phyloP scores from a whole-genome alignment of 352 stramenopile genomes.

The Phytophthora hibernalis region DNA sequence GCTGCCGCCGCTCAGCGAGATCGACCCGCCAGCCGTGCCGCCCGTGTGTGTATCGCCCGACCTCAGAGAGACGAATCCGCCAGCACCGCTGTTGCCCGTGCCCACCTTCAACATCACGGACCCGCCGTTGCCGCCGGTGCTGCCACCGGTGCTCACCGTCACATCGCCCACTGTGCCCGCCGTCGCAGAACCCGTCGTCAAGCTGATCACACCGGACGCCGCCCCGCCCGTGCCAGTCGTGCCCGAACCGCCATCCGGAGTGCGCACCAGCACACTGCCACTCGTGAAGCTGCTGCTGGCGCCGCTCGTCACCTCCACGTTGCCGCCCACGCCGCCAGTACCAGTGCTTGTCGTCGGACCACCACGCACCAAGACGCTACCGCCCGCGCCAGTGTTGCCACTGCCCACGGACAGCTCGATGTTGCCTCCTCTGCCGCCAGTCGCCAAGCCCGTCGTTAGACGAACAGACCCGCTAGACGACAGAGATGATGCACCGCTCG shows the following conservation, averaged over 20 bases:
- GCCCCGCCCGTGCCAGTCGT: constrained; percentile 13
- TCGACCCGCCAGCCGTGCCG: constrained; percentile 4
- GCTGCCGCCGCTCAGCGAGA: constrained; percentile 17
- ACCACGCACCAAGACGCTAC: constrained; percentile 1
- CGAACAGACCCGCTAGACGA: constrained; percentile 13
- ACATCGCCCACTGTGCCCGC: constrained; percentile 35
- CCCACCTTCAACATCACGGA: constrained; percentile 28
- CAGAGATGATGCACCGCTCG: constrained; percentile 3
- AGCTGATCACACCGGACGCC: not conserved
- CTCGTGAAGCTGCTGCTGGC: constrained; percentile 17
- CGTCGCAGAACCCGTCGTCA: constrained; percentile 50
- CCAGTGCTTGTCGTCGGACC: constrained; percentile 3
- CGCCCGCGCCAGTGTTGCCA: constrained; percentile 1
- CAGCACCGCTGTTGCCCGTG: constrained; percentile 18
- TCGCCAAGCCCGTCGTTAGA: constrained; percentile 18
- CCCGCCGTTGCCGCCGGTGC: constrained; percentile 23
- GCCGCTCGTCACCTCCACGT: constrained; percentile 11
- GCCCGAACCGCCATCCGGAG: constrained; percentile 6
- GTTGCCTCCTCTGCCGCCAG: constrained; percentile 6
- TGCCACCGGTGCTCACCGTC: constrained; percentile 21
- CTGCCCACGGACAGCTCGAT: constrained; percentile 8
- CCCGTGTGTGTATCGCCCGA: constrained; percentile 18
- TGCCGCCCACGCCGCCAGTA: constrained; percentile 18
- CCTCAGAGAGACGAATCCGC: constrained; percentile 25
- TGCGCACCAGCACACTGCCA: constrained; percentile 12